Evolutionary conservation across 805 yeast genomes (phyloP).

Genomic region (Zygosaccharomyces pseudorouxii): DNA sequence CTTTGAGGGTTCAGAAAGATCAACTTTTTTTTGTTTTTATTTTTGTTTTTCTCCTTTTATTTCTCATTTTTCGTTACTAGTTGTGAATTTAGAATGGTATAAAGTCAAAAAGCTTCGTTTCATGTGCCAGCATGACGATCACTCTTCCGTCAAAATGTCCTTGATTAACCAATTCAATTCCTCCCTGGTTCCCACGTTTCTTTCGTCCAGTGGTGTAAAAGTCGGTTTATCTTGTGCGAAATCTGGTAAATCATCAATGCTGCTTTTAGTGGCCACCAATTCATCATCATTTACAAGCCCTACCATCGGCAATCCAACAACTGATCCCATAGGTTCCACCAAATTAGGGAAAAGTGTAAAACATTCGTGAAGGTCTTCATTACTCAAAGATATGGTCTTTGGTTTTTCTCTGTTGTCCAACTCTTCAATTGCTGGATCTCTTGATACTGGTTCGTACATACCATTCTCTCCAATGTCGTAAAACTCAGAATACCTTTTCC

Average conservation of each 20-base stretch:
- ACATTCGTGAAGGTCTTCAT: slow-evolving; percentile 65
- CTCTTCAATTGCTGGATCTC: slow-evolving; percentile 5
- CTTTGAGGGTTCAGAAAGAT: background rate
- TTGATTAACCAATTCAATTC: slow-evolving; percentile 69
- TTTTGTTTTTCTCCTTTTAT: background rate
- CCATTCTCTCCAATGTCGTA: slow-evolving; percentile 34
- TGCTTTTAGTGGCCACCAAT: slow-evolving; percentile 28
- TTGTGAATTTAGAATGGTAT: background rate
- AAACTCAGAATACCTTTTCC: slow-evolving; percentile 40
- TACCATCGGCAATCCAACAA: slow-evolving; percentile 44
- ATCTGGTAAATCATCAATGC: slow-evolving; percentile 34
- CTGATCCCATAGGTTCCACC: slow-evolving; percentile 63
- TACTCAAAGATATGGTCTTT: slow-evolving; percentile 40
- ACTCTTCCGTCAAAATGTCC: slow-evolving; percentile 49
- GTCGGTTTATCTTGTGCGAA: slow-evolving; percentile 32
- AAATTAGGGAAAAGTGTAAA: slow-evolving; percentile 60
- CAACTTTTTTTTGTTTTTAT: background rate
- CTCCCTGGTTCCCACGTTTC: slow-evolving; percentile 54
- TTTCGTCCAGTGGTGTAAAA: slow-evolving; percentile 32
- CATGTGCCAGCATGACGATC: slow-evolving; percentile 9
- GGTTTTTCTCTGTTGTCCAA: slow-evolving; percentile 10
- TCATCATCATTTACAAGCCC: slow-evolving; percentile 56
- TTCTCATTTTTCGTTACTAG: background rate
- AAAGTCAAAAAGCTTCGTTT: background rate
- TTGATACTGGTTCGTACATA: slow-evolving; percentile 27